Percentiles rank a stretch among this genome's conserved stretches.
Evolutionary conservation across 2,329 filamentous ascomycete genomes (phyloP).

Genomic region (Lecanicillium sp.): DNA sequence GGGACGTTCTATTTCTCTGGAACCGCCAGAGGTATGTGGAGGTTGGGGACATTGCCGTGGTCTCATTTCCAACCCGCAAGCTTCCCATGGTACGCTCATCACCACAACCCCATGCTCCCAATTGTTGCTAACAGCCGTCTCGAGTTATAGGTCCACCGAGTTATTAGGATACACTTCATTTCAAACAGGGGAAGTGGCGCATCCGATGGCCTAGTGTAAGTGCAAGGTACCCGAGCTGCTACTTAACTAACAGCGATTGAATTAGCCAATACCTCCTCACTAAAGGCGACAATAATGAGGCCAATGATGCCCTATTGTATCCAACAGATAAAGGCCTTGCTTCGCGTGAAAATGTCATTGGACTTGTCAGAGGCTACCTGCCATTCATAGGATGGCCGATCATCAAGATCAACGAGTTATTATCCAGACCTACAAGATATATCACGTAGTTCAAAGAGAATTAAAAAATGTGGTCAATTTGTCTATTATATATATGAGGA

Average conservation of each 20-base stretch:
- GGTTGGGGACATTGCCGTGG: neutral
- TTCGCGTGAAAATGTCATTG: slow-evolving; percentile 2
- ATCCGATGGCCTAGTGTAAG: neutral
- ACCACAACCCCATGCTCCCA: neutral
- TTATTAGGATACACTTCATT: neutral
- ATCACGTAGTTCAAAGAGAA: no score
- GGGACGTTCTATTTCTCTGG: slow-evolving; percentile 3
- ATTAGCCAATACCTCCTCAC: neutral
- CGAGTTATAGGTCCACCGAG: slow-evolving; percentile 1
- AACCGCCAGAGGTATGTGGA: neutral
- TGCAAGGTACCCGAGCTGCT: neutral
- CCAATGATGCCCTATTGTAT: neutral
- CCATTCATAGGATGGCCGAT: neutral
- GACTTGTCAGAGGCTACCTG: neutral
- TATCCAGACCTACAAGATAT: slow-evolving; percentile 1
- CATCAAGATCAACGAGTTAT: slow-evolving; percentile 1
- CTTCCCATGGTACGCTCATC: neutral
- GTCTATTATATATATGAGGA: no score
- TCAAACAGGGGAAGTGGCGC: neutral
- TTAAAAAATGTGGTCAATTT: no score
- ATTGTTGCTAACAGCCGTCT: neutral
- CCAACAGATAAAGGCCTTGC: neutral
- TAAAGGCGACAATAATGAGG: neutral
- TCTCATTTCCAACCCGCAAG: slow-evolving; percentile 1
- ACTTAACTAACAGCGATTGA: neutral